Percentiles rank a stretch among this genome's conserved stretches.
phyloP scores from a whole-genome alignment of 1,284 basidiomycete species.

The Cutaneotrichosporon mucoides region DNA sequence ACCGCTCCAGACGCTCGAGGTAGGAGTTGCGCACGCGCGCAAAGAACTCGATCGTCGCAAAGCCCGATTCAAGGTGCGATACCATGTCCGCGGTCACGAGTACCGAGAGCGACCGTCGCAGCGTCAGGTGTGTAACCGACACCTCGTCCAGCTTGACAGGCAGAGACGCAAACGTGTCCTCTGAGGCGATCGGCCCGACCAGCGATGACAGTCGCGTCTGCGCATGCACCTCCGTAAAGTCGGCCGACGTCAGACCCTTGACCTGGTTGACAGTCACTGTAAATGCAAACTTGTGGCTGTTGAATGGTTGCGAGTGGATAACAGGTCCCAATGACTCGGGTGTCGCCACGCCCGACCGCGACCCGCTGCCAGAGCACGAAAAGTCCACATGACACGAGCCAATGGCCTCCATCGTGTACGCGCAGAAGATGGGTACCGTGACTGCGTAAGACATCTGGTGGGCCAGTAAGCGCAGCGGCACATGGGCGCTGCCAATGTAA shows the following conservation, averaged over 20 bases:
- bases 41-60: conserved; percentile 83
- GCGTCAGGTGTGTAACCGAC: conserved; percentile 69
- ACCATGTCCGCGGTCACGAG: conserved; percentile 68
- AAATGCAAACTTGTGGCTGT: conserved; percentile 69
- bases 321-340: conserved; percentile 25
- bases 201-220: conserved; percentile 79
- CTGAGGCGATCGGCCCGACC: conserved; percentile 65
- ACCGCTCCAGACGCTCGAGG: conserved; percentile 78
- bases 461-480: conserved; percentile 76
- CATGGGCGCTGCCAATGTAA: conserved; percentile 80
- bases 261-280: conserved; percentile 77
- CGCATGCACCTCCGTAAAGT: conserved; percentile 75
- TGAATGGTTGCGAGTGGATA: conserved; percentile 53
- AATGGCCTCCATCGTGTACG: conserved; percentile 87
- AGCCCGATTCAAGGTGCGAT: conserved; percentile 65
- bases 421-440: conserved; percentile 79
- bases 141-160: conserved; percentile 68
- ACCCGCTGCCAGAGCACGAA: conserved; percentile 36
- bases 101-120: conserved; percentile 74
- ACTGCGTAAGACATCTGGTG: conserved; percentile 70
- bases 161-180: conserved; percentile 75
- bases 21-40: conserved; percentile 74
- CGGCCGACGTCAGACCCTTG: conserved; percentile 75
- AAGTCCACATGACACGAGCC: conserved; percentile 73
- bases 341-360: conserved; percentile 33